phyloP scores from a whole-genome alignment of 1,139 yeast species.

The Protomyces macrosporus region DNA sequence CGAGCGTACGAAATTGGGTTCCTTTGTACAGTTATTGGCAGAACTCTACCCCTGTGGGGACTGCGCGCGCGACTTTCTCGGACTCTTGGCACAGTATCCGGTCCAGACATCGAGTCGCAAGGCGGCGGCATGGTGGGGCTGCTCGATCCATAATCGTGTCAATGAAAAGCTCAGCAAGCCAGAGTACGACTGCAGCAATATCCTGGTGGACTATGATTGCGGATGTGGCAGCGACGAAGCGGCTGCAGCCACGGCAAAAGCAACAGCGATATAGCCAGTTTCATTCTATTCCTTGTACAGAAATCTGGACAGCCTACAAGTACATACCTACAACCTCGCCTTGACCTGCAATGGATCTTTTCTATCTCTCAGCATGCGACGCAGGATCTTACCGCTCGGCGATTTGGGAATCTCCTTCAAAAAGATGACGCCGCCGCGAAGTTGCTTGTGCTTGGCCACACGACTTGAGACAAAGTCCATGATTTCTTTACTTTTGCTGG shows the following conservation, averaged over 20 bases:
- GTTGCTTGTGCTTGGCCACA: conserved; percentile 42
- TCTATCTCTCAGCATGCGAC: conserved; percentile 36
- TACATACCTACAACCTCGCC: conserved; percentile 4
- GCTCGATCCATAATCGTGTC: conserved; percentile 84
- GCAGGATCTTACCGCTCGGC: conserved; percentile 42
- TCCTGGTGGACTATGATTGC: conserved; percentile 87
- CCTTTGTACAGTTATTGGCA: conserved; percentile 42
- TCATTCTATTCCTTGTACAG: background rate
- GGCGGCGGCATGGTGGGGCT: conserved; percentile 93
- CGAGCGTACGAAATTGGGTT: conserved; percentile 60
- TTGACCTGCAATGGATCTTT: conserved; percentile 18
- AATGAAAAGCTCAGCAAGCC: conserved; percentile 66
- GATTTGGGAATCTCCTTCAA: conserved; percentile 41
- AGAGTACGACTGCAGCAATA: conserved; percentile 73
- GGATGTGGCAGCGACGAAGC: conserved; percentile 63
- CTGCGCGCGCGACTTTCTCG: conserved; percentile 74
- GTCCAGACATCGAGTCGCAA: conserved; percentile 77
- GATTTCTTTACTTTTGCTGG: conserved; percentile 28
- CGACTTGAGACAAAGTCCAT: conserved; percentile 38
- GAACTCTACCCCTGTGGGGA: conserved; percentile 40
- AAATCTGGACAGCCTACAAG: background rate
- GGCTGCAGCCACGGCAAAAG: background rate
- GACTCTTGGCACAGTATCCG: conserved; percentile 63
- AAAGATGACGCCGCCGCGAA: conserved; percentile 43
- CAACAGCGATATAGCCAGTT: background rate